Conservation (phyloP, 768 basidiomycete species). For the Pholiota conissans region DNA sequence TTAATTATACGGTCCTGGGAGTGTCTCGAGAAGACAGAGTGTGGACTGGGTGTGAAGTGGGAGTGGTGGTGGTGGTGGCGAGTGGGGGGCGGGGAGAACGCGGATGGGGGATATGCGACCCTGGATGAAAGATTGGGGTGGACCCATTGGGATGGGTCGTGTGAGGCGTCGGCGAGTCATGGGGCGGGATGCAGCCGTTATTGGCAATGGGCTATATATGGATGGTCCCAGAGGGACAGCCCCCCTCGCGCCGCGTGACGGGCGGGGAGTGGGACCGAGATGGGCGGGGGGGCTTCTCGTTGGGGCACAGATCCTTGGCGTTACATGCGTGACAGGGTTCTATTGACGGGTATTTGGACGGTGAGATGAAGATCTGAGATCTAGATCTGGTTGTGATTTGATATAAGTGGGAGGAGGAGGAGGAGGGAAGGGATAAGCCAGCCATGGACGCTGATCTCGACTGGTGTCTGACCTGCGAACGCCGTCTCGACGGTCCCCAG, state of each 20-base stretch:
- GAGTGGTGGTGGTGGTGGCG: neutral
- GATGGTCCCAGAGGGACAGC: neutral
- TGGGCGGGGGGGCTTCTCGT: neutral
- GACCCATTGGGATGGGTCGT: too few species aligned
- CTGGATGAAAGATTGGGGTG: too few species aligned
- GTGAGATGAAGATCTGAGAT: neutral
- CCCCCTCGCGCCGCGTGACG: neutral
- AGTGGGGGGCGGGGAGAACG: neutral
- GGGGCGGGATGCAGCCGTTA: neutral
- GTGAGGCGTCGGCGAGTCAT: too few species aligned
- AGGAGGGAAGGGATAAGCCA: constrained; percentile 1
- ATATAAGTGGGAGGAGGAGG: constrained; percentile 14
- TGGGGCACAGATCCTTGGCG: neutral
- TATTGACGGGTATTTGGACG: neutral
- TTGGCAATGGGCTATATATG: neutral
- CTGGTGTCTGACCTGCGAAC: constrained; percentile 71
- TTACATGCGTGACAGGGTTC: neutral
- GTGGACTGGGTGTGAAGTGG: neutral
- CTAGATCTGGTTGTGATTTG: neutral
- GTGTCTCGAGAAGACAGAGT: neutral
- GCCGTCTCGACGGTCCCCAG: constrained; percentile 45
- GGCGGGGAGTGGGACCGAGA: neutral
- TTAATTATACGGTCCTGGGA: neutral
- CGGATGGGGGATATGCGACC: neutral
- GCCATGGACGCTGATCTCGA: constrained; percentile 54